These are phyloP conservation scores for Tubosaeta sp. DNA, from an alignment of 768 basidiomycete genomes.

Conservation along the genomic window DNA sequence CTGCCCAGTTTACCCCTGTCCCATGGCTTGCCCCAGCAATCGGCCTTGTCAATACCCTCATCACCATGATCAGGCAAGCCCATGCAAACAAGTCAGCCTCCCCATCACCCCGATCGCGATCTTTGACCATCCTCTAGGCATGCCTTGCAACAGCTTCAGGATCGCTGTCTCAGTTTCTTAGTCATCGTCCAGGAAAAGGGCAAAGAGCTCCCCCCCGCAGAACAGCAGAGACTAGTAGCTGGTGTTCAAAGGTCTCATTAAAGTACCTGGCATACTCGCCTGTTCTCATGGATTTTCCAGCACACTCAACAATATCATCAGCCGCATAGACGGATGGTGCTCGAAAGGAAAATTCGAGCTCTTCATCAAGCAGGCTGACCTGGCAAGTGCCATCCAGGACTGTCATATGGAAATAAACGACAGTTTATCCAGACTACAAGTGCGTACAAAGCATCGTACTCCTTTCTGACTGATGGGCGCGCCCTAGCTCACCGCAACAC, in stretches of 20 bases:
- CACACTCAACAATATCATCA: conserved; percentile 33
- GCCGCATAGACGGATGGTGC: conserved; percentile 43
- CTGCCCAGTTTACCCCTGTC: conserved; percentile 45
- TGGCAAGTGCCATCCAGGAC: conserved; percentile 40
- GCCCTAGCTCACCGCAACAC: conserved; percentile 40
- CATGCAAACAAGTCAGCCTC: conserved; percentile 41
- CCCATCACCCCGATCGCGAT: not conserved
- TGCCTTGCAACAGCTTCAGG: conserved; percentile 41
- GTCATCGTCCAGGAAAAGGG: conserved; percentile 35
- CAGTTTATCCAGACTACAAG: conserved; percentile 47
- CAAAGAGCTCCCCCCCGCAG: conserved; percentile 24
- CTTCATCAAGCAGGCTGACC: conserved; percentile 43
- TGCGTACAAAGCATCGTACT: conserved; percentile 13
- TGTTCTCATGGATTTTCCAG: conserved; percentile 18
- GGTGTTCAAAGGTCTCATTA: conserved; percentile 30
- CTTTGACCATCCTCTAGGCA: conserved; percentile 27
- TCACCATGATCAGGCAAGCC: conserved; percentile 46
- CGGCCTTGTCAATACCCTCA: conserved; percentile 39
- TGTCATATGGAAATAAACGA: conserved; percentile 45
- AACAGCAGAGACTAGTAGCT: conserved; percentile 30
- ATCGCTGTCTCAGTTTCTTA: conserved; percentile 43
- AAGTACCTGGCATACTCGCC: not conserved
- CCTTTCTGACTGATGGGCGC: conserved; percentile 5
- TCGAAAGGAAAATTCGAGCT: conserved; percentile 36
- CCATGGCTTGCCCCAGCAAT: conserved; percentile 44